Conservation (phyloP, 140 eudicot species). For the Cichorium intybus region DNA sequence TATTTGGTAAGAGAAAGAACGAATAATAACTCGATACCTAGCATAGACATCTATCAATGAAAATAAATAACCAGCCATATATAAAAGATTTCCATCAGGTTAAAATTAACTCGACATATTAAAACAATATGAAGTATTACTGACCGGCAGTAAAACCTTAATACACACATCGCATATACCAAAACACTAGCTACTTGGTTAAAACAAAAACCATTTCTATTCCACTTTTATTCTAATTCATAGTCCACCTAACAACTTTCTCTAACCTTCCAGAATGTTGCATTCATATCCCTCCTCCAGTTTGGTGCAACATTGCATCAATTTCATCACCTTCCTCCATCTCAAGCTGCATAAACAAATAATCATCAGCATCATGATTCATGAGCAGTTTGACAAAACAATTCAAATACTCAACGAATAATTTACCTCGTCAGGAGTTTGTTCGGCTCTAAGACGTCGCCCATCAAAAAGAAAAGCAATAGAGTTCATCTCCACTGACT, state of each 20-base stretch:
- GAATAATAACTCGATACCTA: no score
- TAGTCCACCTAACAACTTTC: constrained; percentile 7
- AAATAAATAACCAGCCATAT: not conserved
- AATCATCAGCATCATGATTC: not conserved
- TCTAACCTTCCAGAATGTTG: not conserved
- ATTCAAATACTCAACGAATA: not conserved
- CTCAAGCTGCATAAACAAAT: constrained; percentile 41
- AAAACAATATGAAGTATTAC: not conserved
- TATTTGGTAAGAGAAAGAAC: no score
- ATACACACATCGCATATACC: not conserved
- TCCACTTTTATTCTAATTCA: constrained; percentile 17
- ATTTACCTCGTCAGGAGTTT: constrained; percentile 61
- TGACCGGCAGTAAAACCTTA: constrained; percentile 11
- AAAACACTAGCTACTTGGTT: constrained; percentile 5
- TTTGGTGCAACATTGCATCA: constrained; percentile 67
- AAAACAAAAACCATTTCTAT: not conserved
- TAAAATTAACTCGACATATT: not conserved
- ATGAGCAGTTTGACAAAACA: not conserved
- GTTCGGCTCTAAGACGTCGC: constrained; percentile 49
- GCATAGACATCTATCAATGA: not conserved
- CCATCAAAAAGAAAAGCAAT: constrained; percentile 66
- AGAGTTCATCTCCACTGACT: constrained; percentile 41
- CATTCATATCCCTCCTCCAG: constrained; percentile 39
- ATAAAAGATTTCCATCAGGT: not conserved
- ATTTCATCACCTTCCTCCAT: constrained; percentile 78